Evolutionary conservation across 441 rosid species (phyloP), one percentile per base, ranked within the genome.

Genomic region (Pelargonium cotyledonis): DNA sequence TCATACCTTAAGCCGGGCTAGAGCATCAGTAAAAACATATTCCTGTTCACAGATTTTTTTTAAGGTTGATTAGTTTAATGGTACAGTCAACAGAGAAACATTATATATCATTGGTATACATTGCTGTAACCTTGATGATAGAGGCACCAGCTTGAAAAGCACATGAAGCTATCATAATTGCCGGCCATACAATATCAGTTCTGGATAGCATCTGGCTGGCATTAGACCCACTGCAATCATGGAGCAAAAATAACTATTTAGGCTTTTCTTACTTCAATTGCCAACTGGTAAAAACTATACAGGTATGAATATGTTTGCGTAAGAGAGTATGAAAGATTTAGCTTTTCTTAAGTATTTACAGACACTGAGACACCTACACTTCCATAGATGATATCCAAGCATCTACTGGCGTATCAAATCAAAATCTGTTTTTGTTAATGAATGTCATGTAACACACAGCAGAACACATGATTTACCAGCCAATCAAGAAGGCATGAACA

Each of bases 71-170:
- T 21, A 29, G 10, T 51, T 74, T 66, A 55, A 62, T 68, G 19
- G 21, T 18, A 68, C 23, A 72, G 40, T 29, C 47, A 55, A 55
- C 58, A 66, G 40, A 35, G 65, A 71, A 69, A 12, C n/a, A 61
- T 67, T 19, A n/a, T 61, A 67, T 55, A 63, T 58, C 29, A 53
- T 66, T 57, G 57, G 57, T n/a, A 11, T 51, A 14, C 69, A 65
- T 53, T 51, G 57, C 58, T 53, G 58, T 68, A 72, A 90, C 98
- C 95, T 92, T 90, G 73, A 84, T 79, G 21, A 90, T 81, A 70
- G 95, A 86, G 46, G 95, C 91, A 67, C 87, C 88, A 71, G 96
- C 95, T 80, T 88, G 95, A 72, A 90, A 87, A 80, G 90, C 95
- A 74, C 88, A 80, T 64, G 98, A 92, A 69, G 80, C 80, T 80